Percentiles rank a stretch among this genome's conserved stretches.
These are phyloP conservation scores for Xylaria polymorpha DNA, from an alignment of 2,329 filamentous ascomycete species.

Conservation along the genomic window DNA sequence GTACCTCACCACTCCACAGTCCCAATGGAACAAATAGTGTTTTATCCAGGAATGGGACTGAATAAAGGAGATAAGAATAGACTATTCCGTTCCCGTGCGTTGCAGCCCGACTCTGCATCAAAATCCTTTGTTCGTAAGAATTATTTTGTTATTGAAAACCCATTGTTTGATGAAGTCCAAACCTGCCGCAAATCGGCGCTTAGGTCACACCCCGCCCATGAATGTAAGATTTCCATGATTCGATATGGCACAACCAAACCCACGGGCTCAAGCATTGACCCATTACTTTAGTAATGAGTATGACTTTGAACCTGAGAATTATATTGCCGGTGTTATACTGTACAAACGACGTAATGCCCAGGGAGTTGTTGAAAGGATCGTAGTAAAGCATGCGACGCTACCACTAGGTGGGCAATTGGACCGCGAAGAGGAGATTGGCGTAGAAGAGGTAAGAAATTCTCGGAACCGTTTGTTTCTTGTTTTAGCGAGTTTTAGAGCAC, in stretches of 20 bases:
- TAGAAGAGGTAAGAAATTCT: not conserved
- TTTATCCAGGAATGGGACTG: not conserved
- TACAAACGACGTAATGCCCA: not conserved
- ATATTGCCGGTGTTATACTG: not conserved
- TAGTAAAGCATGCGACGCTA: not conserved
- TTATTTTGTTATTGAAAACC: not conserved
- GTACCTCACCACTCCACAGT: too few species aligned
- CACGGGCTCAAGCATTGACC: not conserved
- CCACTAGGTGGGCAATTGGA: not conserved
- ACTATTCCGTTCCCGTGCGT: not conserved
- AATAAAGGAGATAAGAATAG: not conserved
- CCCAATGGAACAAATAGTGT: not conserved
- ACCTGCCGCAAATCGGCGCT: not conserved
- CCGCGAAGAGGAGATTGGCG: not conserved
- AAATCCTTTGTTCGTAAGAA: not conserved
- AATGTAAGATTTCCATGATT: not conserved
- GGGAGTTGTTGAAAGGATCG: not conserved
- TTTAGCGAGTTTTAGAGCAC: too few species aligned
- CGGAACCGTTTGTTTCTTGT: too few species aligned
- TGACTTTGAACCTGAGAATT: constrained; percentile 9
- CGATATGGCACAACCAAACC: constrained; percentile 1
- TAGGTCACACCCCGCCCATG: not conserved
- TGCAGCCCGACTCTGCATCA: not conserved
- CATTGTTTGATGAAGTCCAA: not conserved
- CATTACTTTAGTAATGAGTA: not conserved